These are phyloP conservation scores for Alternaria sp. DNA, from an alignment of 2,329 filamentous ascomycete species.

Conservation along the genomic window DNA sequence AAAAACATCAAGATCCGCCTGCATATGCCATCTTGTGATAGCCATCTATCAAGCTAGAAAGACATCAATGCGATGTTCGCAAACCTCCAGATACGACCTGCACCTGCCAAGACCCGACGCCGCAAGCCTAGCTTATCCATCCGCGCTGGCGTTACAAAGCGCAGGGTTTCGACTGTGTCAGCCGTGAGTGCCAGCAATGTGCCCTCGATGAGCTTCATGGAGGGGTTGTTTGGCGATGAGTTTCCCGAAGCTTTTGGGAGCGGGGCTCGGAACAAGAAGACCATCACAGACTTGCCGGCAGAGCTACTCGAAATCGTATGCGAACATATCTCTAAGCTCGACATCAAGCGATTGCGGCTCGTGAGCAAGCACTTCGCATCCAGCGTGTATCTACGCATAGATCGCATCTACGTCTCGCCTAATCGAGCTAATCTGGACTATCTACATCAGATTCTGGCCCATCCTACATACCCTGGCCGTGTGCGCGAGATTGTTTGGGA, in stretches of 20 bases:
- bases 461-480: conserved; percentile 41
- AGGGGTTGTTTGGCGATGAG: conserved; percentile 35
- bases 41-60: neutral
- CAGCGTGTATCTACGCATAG: conserved; percentile 38
- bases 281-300: conserved; percentile 28
- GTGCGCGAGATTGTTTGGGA: conserved; percentile 55
- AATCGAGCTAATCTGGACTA: conserved; percentile 52
- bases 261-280: conserved; percentile 24
- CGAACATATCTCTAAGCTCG: conserved; percentile 23
- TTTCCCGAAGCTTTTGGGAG: conserved; percentile 32
- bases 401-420: conserved; percentile 53
- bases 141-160: conserved; percentile 33
- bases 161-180: conserved; percentile 26
- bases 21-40: neutral
- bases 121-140: conserved; percentile 33
- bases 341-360: conserved; percentile 35
- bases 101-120: conserved; percentile 30
- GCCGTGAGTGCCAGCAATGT: conserved; percentile 27
- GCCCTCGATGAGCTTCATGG: conserved; percentile 35
- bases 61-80: conserved; percentile 20
- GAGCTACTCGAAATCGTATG: conserved; percentile 29
- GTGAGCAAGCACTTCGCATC: conserved; percentile 22
- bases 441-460: conserved; percentile 48
- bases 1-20: neutral
- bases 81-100: conserved; percentile 29